These are phyloP conservation scores for Hypsizygus ulmarius DNA, from an alignment of 1,284 basidiomycete genomes.

Conservation along the genomic window DNA sequence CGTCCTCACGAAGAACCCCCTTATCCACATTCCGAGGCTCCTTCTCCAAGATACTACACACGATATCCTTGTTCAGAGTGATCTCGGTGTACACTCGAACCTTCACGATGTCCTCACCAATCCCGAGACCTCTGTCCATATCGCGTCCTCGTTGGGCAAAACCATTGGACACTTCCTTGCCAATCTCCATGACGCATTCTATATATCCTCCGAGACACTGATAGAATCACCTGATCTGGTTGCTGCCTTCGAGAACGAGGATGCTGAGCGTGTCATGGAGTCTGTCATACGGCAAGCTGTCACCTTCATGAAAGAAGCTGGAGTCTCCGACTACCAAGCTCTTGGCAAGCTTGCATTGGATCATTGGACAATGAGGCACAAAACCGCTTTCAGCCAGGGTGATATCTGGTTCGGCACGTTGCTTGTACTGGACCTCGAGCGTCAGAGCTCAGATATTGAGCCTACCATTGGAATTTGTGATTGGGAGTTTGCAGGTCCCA, in stretches of 20 bases:
- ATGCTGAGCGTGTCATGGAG: conserved; percentile 7
- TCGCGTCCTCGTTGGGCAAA: conserved; percentile 5
- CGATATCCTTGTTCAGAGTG: conserved; percentile 8
- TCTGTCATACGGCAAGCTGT: conserved; percentile 1
- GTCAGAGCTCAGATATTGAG: background rate
- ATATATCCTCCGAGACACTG: background rate
- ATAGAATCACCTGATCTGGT: background rate
- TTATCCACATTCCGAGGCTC: conserved; percentile 3
- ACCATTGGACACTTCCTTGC: conserved; percentile 10
- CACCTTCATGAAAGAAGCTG: conserved; percentile 6
- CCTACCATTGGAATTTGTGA: conserved; percentile 11
- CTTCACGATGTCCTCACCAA: conserved; percentile 9
- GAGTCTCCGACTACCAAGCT: conserved; percentile 2
- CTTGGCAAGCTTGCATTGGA: conserved; percentile 6
- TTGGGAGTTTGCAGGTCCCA: conserved; percentile 15
- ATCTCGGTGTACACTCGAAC: conserved; percentile 7
- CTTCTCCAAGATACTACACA: background rate
- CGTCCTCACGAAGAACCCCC: conserved; percentile 4
- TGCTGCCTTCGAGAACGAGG: conserved; percentile 1
- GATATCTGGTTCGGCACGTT: conserved; percentile 13
- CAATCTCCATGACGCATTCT: conserved; percentile 4
- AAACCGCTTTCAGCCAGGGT: conserved; percentile 8
- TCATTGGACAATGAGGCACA: conserved; percentile 8
- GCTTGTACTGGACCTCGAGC: conserved; percentile 1
- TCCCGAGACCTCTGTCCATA: background rate